Conservation (phyloP, 345 rosid species). For the Salix suchowensis region DNA sequence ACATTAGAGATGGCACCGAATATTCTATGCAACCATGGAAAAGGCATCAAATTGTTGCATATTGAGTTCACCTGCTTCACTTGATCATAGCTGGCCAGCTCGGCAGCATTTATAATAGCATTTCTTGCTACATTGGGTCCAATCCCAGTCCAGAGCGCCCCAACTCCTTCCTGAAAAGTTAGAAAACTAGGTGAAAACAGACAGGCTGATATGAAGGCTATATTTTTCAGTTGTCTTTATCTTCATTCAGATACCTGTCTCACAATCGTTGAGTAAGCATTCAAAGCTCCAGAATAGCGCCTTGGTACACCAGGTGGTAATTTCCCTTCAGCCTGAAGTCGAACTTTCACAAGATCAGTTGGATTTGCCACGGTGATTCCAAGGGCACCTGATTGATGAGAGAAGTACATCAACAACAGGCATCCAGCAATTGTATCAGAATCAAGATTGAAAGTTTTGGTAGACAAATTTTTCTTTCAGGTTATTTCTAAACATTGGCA, state of each 20-base stretch:
- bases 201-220: slow-evolving; percentile 2
- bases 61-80: slow-evolving; percentile 65
- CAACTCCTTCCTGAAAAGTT: slow-evolving; percentile 72
- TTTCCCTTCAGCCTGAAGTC: slow-evolving; percentile 99
- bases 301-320: slow-evolving; percentile 86
- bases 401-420: background rate
- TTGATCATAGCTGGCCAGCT: slow-evolving; percentile 96
- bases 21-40: background rate
- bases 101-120: slow-evolving; percentile 96
- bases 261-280: slow-evolving; percentile 88
- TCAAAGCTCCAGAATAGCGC: slow-evolving; percentile 89
- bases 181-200: slow-evolving; percentile 20
- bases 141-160: slow-evolving; percentile 94
- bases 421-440: background rate
- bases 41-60: background rate
- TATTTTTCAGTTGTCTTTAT: slow-evolving; percentile 7
- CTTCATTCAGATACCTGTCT: slow-evolving; percentile 59
- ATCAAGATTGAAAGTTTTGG: background rate
- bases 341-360: slow-evolving; percentile 98
- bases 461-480: background rate
- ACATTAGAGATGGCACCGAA: slow-evolving; percentile 10
- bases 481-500: background rate
- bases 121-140: slow-evolving; percentile 95
- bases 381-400: slow-evolving; percentile 66
- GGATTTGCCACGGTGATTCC: slow-evolving; percentile 87